Conservation (phyloP, 495 filamentous ascomycete species). For the Penicillium coffeae region DNA sequence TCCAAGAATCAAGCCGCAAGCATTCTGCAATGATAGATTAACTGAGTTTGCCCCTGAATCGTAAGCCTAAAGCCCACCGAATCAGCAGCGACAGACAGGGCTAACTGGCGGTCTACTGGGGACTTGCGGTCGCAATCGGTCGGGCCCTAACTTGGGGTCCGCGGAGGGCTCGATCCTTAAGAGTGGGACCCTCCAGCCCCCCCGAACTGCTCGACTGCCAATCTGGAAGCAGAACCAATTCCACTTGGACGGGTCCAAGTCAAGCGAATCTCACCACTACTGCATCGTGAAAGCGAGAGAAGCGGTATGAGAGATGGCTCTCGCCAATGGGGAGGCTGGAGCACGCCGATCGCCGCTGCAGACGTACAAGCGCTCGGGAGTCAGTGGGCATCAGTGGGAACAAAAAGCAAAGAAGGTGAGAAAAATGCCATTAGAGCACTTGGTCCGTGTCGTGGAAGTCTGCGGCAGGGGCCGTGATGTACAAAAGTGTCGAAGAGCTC, state of each 20-base stretch:
- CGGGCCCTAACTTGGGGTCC: neutral
- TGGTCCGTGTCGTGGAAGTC: neutral
- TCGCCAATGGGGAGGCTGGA: neutral
- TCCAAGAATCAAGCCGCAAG: too few species aligned
- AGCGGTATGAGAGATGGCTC: neutral
- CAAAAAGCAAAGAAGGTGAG: too few species aligned
- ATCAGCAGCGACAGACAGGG: too few species aligned
- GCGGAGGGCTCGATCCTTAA: neutral
- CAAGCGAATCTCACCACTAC: neutral
- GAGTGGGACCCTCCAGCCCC: neutral
- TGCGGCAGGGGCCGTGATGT: too few species aligned
- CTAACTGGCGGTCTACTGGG: neutral
- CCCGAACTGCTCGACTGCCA: neutral
- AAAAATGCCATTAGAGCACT: too few species aligned
- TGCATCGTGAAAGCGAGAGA: neutral
- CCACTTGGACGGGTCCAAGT: neutral
- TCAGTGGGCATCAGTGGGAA: too few species aligned
- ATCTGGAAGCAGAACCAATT: neutral
- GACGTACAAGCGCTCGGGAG: too few species aligned
- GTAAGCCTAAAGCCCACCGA: too few species aligned
- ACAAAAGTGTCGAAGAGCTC: too few species aligned
- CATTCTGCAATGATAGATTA: too few species aligned
- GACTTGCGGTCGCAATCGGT: neutral
- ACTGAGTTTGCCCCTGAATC: too few species aligned
- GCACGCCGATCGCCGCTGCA: neutral